Base-by-base conservation (phyloP, 768 basidiomycete genomes). In the Suillus subaureus region DNA sequence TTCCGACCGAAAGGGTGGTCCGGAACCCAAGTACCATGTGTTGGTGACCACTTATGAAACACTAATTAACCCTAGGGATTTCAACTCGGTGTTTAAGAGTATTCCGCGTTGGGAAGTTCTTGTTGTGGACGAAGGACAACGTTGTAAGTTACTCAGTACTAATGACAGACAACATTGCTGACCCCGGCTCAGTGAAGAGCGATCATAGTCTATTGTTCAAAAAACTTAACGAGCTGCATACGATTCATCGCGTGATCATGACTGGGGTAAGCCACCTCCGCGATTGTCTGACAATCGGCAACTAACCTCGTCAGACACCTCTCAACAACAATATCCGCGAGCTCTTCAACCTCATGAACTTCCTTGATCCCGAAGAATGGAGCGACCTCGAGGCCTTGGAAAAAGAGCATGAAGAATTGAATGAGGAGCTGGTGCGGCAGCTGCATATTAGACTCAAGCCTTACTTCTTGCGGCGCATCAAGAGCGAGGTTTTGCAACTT, bases 281-380 rank as follows among this genome's bases (percentile, higher is more conserved):
- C 37, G 18, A 28, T 40, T 42, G 3, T 33, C n/a, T 57, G 33
- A 63, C 11, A 37, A 21, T 31, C 42, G 45, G 15, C 58, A 23
- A 12, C 21, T 43, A 42, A 33, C 28, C 35, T 55, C 37, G 43
- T 63, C 7, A 94, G 85, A 99, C 97, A 0, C 97, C 97, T 0
- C 77, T 99, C 65, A 99, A 99, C 77, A 99, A 99, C 81, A 99
- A 98, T 73, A 91, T 99, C 28, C 85, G 94, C 56, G 97, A 99
- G 78, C 78, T 99, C 31, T 97, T 99, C 82, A 99, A 96, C 75
- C 83, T 99, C 51, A 95, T 99, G 89, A 93, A 95, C 75, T 99
- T 99, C 80, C 85, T 99, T 21, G 93, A 96, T 73, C 87, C 91
- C 6, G 69, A 77, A 15, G 81, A 91, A 67, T 94, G 93, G 93